These are phyloP conservation scores for Globisporangium megalacanthum DNA, from an alignment of 352 stramenopile genomes.

Conservation along the genomic window DNA sequence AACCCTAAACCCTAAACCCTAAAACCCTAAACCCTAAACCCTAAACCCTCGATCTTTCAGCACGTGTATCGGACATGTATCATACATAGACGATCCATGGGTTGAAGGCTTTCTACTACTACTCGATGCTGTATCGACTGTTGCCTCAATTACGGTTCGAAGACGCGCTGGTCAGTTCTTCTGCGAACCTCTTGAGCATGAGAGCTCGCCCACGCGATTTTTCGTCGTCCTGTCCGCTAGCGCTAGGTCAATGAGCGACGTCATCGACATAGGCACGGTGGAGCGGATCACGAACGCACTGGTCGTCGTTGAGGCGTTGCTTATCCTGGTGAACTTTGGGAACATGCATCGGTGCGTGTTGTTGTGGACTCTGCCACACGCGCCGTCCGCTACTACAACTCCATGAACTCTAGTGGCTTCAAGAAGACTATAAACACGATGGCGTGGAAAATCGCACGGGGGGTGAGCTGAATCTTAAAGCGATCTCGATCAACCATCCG, in stretches of 20 bases:
- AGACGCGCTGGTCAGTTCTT: background rate
- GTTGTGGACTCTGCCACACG: background rate
- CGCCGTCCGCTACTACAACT: background rate
- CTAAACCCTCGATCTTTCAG: background rate
- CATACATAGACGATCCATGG: background rate
- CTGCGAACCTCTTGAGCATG: background rate
- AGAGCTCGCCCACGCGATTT: background rate
- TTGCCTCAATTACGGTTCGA: background rate
- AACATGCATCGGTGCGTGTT: background rate
- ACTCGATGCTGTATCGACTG: background rate
- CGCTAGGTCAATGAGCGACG: background rate
- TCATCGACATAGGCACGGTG: too few species aligned
- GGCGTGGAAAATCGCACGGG: background rate
- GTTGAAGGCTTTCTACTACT: background rate
- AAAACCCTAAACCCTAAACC: too few species aligned
- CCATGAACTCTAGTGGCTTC: background rate
- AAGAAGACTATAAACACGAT: background rate
- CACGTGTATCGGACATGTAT: background rate
- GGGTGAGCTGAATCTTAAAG: background rate
- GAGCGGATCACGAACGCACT: too few species aligned
- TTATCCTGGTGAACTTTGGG: background rate
- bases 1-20: too few species aligned
- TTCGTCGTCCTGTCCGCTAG: background rate
- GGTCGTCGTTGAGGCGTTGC: background rate
- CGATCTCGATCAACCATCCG: background rate